Evolutionary conservation across 2,329 filamentous ascomycete species (phyloP).

Genomic region (Talaromyces sp.): DNA sequence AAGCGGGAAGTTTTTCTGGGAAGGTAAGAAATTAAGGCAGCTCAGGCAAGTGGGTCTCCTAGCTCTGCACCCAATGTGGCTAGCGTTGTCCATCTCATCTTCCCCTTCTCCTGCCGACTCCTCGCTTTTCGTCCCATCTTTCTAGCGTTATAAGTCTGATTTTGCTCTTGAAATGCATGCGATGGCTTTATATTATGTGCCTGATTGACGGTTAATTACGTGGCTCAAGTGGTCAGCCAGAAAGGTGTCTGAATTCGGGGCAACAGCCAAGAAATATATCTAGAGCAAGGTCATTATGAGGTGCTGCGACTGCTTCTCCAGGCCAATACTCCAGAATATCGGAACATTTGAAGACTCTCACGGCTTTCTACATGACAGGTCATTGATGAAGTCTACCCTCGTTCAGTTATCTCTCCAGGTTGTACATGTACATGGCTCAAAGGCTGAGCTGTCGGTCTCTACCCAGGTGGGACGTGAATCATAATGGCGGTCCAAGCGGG

Average conservation of each 20-base stretch:
- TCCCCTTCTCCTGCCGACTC: background rate
- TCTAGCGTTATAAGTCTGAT: too few species aligned
- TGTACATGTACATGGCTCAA: too few species aligned
- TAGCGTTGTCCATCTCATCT: slow-evolving; percentile 3
- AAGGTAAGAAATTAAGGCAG: background rate
- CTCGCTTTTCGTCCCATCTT: background rate
- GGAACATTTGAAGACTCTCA: background rate
- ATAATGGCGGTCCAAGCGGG: background rate
- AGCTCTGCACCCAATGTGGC: background rate
- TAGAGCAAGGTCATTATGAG: background rate
- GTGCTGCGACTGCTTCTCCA: background rate
- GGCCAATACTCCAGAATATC: too few species aligned
- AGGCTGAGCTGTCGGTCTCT: too few species aligned
- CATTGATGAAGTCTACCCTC: background rate
- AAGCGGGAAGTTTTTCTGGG: background rate
- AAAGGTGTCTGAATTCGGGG: background rate
- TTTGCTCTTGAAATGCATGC: background rate
- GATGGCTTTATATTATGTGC: background rate
- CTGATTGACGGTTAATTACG: background rate
- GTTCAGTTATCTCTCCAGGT: background rate
- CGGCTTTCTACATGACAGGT: background rate
- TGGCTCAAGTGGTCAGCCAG: background rate
- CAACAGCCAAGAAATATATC: background rate
- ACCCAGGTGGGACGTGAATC: background rate
- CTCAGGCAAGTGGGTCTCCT: background rate